phyloP scores from a whole-genome alignment of 2,329 filamentous ascomycete species.

The Fusarium sp. region DNA sequence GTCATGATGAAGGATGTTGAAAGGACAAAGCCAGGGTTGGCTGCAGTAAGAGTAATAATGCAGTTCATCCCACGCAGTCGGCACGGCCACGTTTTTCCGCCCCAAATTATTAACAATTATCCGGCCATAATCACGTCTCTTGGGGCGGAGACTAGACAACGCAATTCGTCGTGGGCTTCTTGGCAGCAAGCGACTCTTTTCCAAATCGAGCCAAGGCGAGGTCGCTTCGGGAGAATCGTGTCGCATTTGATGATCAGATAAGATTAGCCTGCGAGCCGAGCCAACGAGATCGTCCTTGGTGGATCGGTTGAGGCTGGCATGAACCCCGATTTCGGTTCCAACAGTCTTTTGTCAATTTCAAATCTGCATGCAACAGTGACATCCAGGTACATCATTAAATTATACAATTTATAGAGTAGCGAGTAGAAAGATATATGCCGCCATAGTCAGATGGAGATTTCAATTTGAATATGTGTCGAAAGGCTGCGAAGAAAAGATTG shows the following conservation, averaged over 20 bases:
- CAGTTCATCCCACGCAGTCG: not conserved
- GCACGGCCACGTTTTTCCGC: conserved; percentile 2
- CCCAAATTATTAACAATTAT: too few relatives aligned
- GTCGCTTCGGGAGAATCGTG: not conserved
- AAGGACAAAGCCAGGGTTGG: not conserved
- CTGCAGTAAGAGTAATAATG: not conserved
- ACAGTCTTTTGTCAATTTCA: not conserved
- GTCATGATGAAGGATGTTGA: conserved; percentile 22
- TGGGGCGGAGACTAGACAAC: too few relatives aligned
- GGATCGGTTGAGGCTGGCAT: not conserved
- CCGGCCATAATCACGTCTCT: too few relatives aligned
- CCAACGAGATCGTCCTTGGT: conserved; percentile 8
- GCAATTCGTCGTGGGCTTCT: not conserved
- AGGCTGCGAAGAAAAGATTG: too few relatives aligned
- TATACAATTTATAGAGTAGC: too few relatives aligned
- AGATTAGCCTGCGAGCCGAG: conserved; percentile 19
- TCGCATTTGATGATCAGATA: conserved; percentile 34
- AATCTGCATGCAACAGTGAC: too few relatives aligned
- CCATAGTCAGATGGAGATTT: too few relatives aligned
- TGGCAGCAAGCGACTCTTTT: conserved; percentile 6
- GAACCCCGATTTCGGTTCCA: conserved; percentile 14
- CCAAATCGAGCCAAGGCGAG: not conserved
- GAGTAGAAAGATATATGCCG: too few relatives aligned
- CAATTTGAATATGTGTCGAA: too few relatives aligned
- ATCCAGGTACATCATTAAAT: too few relatives aligned